Evolutionary conservation across 2,329 filamentous ascomycete species (phyloP).

Genomic region (Aspergillus costaricaensis): DNA sequence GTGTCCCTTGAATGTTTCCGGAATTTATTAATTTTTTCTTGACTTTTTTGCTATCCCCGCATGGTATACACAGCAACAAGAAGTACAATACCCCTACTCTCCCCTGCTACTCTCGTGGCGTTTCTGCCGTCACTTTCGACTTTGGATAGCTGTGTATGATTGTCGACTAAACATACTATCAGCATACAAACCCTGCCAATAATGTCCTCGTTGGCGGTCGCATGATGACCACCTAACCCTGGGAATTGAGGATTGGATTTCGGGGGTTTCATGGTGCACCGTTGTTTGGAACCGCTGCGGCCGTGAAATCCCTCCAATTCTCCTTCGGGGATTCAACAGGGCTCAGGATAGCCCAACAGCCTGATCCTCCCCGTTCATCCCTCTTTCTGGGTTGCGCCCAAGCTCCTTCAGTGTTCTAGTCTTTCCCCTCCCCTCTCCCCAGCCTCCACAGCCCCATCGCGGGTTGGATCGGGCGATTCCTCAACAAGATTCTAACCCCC

Average conservation of each 20-base stretch:
- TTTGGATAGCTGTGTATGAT: too few species aligned
- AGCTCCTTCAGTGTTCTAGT: conserved; percentile 5
- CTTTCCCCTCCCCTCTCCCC: too few species aligned
- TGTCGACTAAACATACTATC: background rate
- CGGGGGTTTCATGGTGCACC: background rate
- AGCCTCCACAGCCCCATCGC: background rate
- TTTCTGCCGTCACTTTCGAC: too few species aligned
- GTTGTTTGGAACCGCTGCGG: background rate
- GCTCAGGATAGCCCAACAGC: background rate
- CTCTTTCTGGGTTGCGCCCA: background rate
- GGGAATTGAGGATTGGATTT: background rate
- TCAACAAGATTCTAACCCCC: background rate
- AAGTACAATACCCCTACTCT: too few species aligned
- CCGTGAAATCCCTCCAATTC: conserved; percentile 7
- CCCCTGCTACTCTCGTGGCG: too few species aligned
- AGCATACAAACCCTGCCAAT: background rate
- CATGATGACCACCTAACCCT: background rate
- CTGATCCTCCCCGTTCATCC: background rate
- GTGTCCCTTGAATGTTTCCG: too few species aligned
- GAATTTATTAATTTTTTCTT: too few species aligned
- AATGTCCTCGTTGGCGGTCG: background rate
- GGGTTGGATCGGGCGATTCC: background rate
- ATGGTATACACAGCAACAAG: background rate
- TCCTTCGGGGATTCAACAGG: background rate
- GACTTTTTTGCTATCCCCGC: too few species aligned